Conservation (phyloP, 1,284 basidiomycete genomes). For the Ganoderma sinense region DNA sequence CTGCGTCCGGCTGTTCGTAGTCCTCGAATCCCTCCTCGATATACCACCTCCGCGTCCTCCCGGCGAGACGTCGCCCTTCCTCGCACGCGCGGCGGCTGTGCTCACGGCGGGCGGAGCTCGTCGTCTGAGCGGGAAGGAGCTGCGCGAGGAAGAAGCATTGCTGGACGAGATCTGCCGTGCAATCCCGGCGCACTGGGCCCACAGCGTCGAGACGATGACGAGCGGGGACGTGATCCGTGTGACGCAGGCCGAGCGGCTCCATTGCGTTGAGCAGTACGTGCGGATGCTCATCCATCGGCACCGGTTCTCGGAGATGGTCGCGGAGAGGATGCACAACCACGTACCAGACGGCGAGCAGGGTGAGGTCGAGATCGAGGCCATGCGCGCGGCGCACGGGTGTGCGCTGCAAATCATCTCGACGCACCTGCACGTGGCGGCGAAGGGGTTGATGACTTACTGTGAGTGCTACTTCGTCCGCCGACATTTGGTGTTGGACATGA, state of each 20-base stretch:
- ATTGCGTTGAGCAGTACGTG: slow-evolving; percentile 87
- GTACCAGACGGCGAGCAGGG: slow-evolving; percentile 56
- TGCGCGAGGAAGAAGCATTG: slow-evolving; percentile 81
- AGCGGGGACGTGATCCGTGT: slow-evolving; percentile 87
- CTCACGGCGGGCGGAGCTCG: slow-evolving; percentile 51
- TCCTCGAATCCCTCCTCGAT: slow-evolving; percentile 83
- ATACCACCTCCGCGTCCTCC: slow-evolving; percentile 67
- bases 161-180: slow-evolving; percentile 80
- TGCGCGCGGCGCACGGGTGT: slow-evolving; percentile 72
- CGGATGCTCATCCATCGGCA: slow-evolving; percentile 83
- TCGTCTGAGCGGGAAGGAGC: slow-evolving; percentile 60
- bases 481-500: neutral
- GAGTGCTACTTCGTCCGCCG: slow-evolving; percentile 42
- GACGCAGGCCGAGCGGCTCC: slow-evolving; percentile 85
- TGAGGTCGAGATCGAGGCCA: slow-evolving; percentile 72
- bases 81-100: slow-evolving; percentile 63
- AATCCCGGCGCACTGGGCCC: slow-evolving; percentile 81
- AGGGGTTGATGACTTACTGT: slow-evolving; percentile 95
- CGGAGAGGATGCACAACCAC: slow-evolving; percentile 58
- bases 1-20: slow-evolving; percentile 79
- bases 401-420: slow-evolving; percentile 85
- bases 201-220: slow-evolving; percentile 81
- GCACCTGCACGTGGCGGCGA: slow-evolving; percentile 84
- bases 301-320: slow-evolving; percentile 75
- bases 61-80: slow-evolving; percentile 64